Percentiles rank a stretch among this genome's conserved stretches.
Conservation (phyloP, 768 basidiomycete species). For the Auriculariales sp. region DNA sequence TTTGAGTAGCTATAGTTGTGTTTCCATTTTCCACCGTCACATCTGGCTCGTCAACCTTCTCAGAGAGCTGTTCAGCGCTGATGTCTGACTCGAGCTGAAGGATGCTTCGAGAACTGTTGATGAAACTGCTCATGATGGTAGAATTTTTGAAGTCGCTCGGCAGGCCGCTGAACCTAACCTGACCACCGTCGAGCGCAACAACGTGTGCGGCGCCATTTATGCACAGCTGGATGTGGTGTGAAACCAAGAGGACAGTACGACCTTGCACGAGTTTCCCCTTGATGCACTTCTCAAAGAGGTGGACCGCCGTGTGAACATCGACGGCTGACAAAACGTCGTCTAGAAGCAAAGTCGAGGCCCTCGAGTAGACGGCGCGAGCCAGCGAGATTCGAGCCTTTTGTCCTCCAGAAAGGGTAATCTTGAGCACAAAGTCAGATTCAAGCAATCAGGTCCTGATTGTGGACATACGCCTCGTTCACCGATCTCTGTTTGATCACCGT, state of each 20-base stretch:
- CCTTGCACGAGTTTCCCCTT: constrained; percentile 60
- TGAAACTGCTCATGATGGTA: constrained; percentile 21
- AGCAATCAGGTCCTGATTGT: constrained; percentile 46
- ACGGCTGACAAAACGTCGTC: constrained; percentile 73
- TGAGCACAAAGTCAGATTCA: constrained; percentile 33
- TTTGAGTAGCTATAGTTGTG: constrained; percentile 28
- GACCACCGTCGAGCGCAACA: constrained; percentile 70
- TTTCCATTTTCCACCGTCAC: constrained; percentile 11
- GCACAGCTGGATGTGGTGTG: constrained; percentile 87
- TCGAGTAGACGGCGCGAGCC: constrained; percentile 80
- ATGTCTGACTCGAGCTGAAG: no score
- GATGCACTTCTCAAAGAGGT: constrained; percentile 68
- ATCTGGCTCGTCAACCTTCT: constrained; percentile 7
- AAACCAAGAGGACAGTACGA: constrained; percentile 78
- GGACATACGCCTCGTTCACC: constrained; percentile 24
- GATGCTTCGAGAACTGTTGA: constrained; percentile 5
- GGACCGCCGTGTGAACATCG: constrained; percentile 74
- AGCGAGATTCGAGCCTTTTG: constrained; percentile 53
- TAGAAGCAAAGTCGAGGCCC: constrained; percentile 65
- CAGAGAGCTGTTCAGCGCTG: no score
- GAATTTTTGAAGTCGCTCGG: constrained; percentile 49
- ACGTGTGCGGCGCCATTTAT: constrained; percentile 67
- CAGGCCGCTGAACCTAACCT: constrained; percentile 57
- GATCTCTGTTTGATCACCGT: constrained; percentile 16
- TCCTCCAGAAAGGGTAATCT: constrained; percentile 27